Percentiles rank a stretch among this genome's conserved stretches.
phyloP scores from a whole-genome alignment of 176 grass and related monocot genomes.

The Musa beccarii region DNA sequence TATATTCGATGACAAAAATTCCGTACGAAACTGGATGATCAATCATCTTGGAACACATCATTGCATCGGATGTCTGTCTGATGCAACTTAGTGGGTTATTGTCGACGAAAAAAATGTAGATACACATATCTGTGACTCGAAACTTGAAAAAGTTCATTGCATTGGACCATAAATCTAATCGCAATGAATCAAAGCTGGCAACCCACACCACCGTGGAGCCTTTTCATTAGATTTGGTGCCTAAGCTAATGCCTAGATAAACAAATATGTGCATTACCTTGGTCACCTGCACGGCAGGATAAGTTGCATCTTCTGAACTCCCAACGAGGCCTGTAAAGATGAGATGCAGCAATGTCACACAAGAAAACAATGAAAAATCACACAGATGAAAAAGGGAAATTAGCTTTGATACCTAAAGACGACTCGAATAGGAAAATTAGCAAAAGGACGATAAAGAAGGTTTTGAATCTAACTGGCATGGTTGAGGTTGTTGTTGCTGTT shows the following conservation, averaged over 20 bases:
- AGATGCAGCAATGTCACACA: slow-evolving; percentile 4
- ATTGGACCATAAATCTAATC: not conserved
- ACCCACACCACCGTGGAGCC: not conserved
- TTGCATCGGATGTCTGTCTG: too few species aligned
- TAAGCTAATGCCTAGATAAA: not conserved
- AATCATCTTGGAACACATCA: too few species aligned
- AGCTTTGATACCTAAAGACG: slow-evolving; percentile 31
- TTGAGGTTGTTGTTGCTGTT: slow-evolving; percentile 13
- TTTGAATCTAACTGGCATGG: slow-evolving; percentile 35
- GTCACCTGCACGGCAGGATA: slow-evolving; percentile 7
- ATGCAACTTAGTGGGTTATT: too few species aligned
- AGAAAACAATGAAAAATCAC: not conserved
- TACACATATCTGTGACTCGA: not conserved
- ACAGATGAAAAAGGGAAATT: slow-evolving; percentile 15
- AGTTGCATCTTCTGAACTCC: slow-evolving; percentile 26
- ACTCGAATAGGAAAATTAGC: slow-evolving; percentile 35
- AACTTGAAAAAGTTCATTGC: not conserved
- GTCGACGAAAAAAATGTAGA: too few species aligned
- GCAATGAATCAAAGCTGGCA: not conserved
- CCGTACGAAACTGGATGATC: too few species aligned
- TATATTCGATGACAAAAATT: too few species aligned
- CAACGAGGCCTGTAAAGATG: slow-evolving; percentile 34
- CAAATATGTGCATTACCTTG: slow-evolving; percentile 31
- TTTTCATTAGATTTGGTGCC: not conserved
- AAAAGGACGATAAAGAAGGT: slow-evolving; percentile 31